Evolutionary conservation across 108 stramenopile species (phyloP).

Genomic region (Ochromonas danica): DNA sequence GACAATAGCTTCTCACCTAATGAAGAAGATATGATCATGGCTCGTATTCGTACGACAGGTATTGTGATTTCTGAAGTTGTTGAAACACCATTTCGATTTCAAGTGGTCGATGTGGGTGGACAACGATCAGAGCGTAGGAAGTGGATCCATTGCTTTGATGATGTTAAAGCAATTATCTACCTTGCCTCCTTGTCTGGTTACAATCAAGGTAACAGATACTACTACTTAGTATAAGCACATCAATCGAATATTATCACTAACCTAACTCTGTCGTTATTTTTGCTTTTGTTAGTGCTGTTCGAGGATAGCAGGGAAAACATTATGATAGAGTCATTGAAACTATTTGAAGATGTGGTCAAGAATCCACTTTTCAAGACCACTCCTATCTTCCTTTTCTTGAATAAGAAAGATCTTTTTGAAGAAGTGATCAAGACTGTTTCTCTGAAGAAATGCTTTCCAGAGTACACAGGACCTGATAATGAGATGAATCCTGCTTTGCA

Average conservation of each 20-base stretch:
- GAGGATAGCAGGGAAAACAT: constrained; percentile 51
- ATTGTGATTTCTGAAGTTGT: constrained; percentile 48
- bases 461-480: constrained; percentile 50
- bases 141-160: constrained; percentile 64
- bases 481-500: constrained; percentile 43
- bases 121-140: constrained; percentile 61
- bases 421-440: constrained; percentile 42
- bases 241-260: too few relatives aligned
- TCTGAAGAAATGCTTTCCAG: constrained; percentile 50
- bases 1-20: constrained; percentile 73
- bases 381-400: constrained; percentile 49
- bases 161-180: constrained; percentile 49
- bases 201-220: constrained; percentile 39
- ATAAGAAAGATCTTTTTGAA: constrained; percentile 57
- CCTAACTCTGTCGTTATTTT: too few relatives aligned
- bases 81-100: constrained; percentile 30
- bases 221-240: too few relatives aligned
- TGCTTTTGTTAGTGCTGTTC: constrained; percentile 46
- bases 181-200: constrained; percentile 49
- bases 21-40: constrained; percentile 85
- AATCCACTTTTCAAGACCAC: constrained; percentile 52
- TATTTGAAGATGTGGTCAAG: constrained; percentile 51
- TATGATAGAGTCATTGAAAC: constrained; percentile 46
- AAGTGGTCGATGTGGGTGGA: constrained; percentile 59
- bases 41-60: constrained; percentile 92